A percentile compares a stretch with the other conserved stretches of the same genome.
phyloP scores from a whole-genome alignment of 2,329 filamentous ascomycete species.

The Epichloe brachyelytri region DNA sequence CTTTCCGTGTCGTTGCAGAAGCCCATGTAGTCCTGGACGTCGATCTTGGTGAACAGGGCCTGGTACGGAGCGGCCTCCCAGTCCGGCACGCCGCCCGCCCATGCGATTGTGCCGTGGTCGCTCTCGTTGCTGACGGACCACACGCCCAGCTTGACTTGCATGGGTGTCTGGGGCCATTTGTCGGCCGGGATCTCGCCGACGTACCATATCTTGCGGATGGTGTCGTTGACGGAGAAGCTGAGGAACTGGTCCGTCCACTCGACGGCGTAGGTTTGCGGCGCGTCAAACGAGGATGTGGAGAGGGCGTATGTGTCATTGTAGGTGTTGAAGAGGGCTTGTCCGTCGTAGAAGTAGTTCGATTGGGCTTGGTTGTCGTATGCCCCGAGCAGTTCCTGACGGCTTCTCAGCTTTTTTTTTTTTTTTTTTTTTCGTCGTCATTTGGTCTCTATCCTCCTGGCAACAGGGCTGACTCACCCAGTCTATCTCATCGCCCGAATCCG shows the following conservation, averaged over 20 bases:
- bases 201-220: constrained; percentile 17
- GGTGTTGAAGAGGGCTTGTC: constrained; percentile 37
- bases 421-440: not conserved
- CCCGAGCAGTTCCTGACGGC: constrained; percentile 15
- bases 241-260: constrained; percentile 51
- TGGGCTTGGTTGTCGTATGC: constrained; percentile 45
- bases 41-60: constrained; percentile 14
- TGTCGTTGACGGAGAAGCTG: constrained; percentile 46
- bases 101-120: constrained; percentile 48
- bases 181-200: constrained; percentile 34
- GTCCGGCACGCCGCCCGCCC: constrained; percentile 46
- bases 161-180: constrained; percentile 55
- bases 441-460: no score
- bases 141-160: constrained; percentile 50
- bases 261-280: constrained; percentile 51
- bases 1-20: constrained; percentile 12
- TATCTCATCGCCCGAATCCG: constrained; percentile 68
- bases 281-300: constrained; percentile 21
- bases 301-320: constrained; percentile 38
- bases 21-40: constrained; percentile 19
- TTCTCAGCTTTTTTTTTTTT: not conserved
- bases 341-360: constrained; percentile 70
- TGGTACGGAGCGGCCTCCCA: constrained; percentile 16
- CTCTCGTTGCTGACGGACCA: constrained; percentile 37
- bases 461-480: constrained; percentile 15